Percentiles rank a stretch among this genome's conserved stretches.
These are phyloP conservation scores for Pyronema domesticum DNA, from an alignment of 495 filamentous ascomycete species.

Conservation along the genomic window DNA sequence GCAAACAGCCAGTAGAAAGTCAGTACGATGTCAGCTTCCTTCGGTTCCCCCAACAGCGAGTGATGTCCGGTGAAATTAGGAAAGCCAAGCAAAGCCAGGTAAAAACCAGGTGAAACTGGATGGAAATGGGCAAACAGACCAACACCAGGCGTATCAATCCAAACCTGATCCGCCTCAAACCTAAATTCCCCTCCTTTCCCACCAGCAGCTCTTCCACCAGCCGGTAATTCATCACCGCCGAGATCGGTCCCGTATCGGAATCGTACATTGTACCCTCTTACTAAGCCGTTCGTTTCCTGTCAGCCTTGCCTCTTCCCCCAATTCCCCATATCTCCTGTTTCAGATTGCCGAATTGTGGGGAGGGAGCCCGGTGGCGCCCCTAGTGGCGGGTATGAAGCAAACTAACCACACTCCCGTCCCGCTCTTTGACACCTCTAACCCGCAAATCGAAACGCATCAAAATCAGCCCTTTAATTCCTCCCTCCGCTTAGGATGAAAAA, in stretches of 20 bases:
- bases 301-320: too few species aligned
- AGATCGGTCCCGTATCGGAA: conserved; percentile 6
- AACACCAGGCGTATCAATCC: neutral
- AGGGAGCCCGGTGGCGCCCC: too few species aligned
- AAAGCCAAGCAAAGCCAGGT: too few species aligned
- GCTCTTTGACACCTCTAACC: neutral
- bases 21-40: too few species aligned
- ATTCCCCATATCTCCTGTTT: too few species aligned
- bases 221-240: neutral
- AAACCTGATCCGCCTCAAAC: conserved; percentile 3
- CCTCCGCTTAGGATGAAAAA: too few species aligned
- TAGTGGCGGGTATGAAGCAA: neutral
- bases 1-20: neutral
- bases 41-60: too few species aligned
- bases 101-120: too few species aligned
- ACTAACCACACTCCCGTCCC: neutral
- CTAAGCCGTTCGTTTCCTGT: neutral
- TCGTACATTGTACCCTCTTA: conserved; percentile 3
- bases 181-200: conserved; percentile 3
- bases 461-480: too few species aligned
- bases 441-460: too few species aligned
- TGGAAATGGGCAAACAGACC: neutral
- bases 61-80: too few species aligned
- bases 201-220: neutral
- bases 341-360: too few species aligned